Evolutionary conservation across 1,284 basidiomycete genomes (phyloP).

Genomic region (Irpex rosettiformis): DNA sequence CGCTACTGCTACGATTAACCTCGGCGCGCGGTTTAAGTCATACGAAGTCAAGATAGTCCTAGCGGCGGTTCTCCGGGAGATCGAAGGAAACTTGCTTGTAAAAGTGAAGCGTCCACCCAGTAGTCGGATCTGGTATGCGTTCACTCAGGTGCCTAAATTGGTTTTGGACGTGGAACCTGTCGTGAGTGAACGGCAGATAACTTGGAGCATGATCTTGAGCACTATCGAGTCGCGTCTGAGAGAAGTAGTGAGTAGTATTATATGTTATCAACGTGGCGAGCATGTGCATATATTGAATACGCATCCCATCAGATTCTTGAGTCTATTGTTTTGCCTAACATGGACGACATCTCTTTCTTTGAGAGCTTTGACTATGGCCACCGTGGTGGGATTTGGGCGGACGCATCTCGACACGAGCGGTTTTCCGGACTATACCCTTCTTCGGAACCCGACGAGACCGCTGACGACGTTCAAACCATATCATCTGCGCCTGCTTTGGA

Average conservation of each 20-base stretch:
- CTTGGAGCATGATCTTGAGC: conserved; percentile 88
- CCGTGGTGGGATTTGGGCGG: conserved; percentile 90
- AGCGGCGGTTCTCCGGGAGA: conserved; percentile 80
- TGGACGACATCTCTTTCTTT: conserved; percentile 98
- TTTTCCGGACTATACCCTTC: conserved; percentile 18
- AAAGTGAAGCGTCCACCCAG: conserved; percentile 95
- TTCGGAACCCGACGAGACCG: conserved; percentile 8
- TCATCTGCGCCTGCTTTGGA: conserved; percentile 21
- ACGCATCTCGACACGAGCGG: conserved; percentile 58
- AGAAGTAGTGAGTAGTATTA: conserved; percentile 72
- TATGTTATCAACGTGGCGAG: not conserved
- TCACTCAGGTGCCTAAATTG: conserved; percentile 90
- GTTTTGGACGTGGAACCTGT: conserved; percentile 89
- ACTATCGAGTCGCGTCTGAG: conserved; percentile 88
- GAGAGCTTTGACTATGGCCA: conserved; percentile 65
- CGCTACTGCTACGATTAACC: conserved; percentile 83
- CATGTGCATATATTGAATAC: not conserved
- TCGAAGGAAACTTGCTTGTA: conserved; percentile 89
- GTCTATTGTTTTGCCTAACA: conserved; percentile 92
- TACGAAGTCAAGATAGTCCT: conserved; percentile 89
- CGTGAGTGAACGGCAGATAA: conserved; percentile 89
- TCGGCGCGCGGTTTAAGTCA: conserved; percentile 80
- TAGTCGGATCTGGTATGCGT: conserved; percentile 97
- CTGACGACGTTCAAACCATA: conserved; percentile 19
- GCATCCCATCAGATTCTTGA: conserved; percentile 69